Conservation (phyloP, 768 basidiomycete genomes). For the Plicaturopsis crispa region DNA sequence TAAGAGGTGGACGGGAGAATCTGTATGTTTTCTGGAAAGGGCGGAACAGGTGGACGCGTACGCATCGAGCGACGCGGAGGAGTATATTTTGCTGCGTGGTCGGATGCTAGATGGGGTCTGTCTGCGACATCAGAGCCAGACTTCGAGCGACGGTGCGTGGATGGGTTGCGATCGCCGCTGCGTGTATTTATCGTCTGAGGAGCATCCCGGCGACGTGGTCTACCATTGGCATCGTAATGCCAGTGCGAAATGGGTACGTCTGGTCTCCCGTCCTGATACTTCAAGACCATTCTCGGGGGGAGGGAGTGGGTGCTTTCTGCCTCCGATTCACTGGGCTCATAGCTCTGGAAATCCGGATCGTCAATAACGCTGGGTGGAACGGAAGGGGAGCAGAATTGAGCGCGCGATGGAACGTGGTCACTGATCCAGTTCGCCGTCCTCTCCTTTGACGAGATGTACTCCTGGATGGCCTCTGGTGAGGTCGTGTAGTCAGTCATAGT, state of each 20-base stretch:
- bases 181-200: no score
- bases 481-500: constrained; percentile 62
- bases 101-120: no score
- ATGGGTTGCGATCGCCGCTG: no score
- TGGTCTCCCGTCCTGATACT: constrained; percentile 55
- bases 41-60: no score
- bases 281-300: constrained; percentile 69
- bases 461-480: constrained; percentile 49
- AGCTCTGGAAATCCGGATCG: constrained; percentile 22
- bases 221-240: constrained; percentile 20
- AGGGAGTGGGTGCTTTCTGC: constrained; percentile 41
- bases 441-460: constrained; percentile 51
- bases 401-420: constrained; percentile 31
- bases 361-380: constrained; percentile 41
- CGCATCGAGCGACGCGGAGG: no score
- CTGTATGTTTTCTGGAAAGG: no score
- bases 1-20: no score
- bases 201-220: no score
- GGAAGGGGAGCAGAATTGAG: constrained; percentile 49
- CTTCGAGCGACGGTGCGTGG: constrained; percentile 28
- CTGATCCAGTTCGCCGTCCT: constrained; percentile 63
- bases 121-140: constrained; percentile 27
- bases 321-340: constrained; percentile 33
- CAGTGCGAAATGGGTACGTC: constrained; percentile 56
- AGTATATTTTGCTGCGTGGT: no score